Evolutionary conservation across 2,329 filamentous ascomycete species (phyloP), one percentile per base, ranked within the genome.

Genomic region (Trichoderma hamatum): DNA sequence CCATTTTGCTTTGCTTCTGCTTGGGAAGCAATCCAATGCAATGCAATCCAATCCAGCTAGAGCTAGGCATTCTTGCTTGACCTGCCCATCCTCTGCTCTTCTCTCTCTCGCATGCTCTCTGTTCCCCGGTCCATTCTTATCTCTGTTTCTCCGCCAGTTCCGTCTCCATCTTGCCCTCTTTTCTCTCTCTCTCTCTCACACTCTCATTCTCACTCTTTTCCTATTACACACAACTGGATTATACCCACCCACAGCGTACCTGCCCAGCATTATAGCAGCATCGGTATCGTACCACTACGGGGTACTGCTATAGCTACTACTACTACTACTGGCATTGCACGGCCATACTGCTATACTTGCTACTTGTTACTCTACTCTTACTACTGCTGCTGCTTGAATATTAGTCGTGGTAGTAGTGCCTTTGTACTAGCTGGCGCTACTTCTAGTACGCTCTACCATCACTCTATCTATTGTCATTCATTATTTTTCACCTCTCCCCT

Each of bases 121-220:
- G 26, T 32, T 32, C 32, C 21, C 54, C 54, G 34, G 32, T 9
- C 54, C 30, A 21, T 58, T 58, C n/a, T 36, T 36, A 13, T 58
- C 30, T 58, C n/a, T 58, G 39, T 7, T 34, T 36, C 51, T 65
- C 62, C 62, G 62, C 62, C 62, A 43, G 34, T 56, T 36, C 67
- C 46, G 58, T 51, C 49, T 39, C 54, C 64, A 36, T 60, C 64
- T 46, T 24, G 9, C 30, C 14, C 36, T 60, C 32, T 43, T n/a
- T 28, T 11, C 39, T 46, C 39, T 28, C 24, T 36, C 39, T n/a
- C 36, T 16, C 39, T 32, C 13, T 10, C 55, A n/a, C 39, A 7
- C 39, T n/a, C 24, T 32, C 55, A 9, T 13, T 36, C 28, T 6
- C 30, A 9, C 24, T 58, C 28, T 30, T 28, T 32, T 58, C 28